Conservation (phyloP, 2,329 filamentous ascomycete species). For the Fusarium sp. region DNA sequence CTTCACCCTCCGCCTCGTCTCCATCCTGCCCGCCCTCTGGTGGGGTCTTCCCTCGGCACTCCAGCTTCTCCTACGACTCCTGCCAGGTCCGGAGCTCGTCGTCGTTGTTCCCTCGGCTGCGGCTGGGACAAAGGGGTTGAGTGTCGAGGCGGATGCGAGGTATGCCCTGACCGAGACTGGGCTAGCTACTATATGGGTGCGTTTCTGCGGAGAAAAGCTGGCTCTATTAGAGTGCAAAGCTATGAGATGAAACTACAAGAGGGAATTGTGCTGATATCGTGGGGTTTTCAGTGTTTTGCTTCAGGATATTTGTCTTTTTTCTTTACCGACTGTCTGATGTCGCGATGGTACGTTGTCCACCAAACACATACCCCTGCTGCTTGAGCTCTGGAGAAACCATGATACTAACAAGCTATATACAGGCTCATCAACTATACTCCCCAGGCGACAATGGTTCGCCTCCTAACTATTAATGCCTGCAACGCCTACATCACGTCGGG, state of each 20-base stretch:
- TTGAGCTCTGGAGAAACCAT: neutral
- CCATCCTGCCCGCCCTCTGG: slow-evolving; percentile 76
- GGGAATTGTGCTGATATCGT: slow-evolving; percentile 18
- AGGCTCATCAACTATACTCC: slow-evolving; percentile 89
- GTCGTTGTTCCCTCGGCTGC: slow-evolving; percentile 44
- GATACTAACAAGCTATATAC: slow-evolving; percentile 19
- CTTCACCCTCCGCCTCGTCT: slow-evolving; percentile 78
- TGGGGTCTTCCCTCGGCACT: slow-evolving; percentile 78
- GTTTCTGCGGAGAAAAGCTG: slow-evolving; percentile 43
- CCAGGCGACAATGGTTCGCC: slow-evolving; percentile 82
- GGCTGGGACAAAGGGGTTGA: slow-evolving; percentile 32
- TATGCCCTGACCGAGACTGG: slow-evolving; percentile 73
- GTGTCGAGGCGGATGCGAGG: slow-evolving; percentile 41
- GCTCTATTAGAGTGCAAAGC: neutral
- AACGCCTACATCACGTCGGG: slow-evolving; percentile 82
- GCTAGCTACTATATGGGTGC: slow-evolving; percentile 80
- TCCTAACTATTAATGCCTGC: slow-evolving; percentile 79
- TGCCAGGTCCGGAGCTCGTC: slow-evolving; percentile 55
- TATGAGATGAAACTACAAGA: neutral
- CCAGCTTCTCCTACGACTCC: slow-evolving; percentile 74
- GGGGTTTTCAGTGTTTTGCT: slow-evolving; percentile 71
- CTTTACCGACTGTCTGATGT: slow-evolving; percentile 88
- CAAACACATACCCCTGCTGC: neutral
- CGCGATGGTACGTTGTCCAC: slow-evolving; percentile 71
- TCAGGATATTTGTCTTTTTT: slow-evolving; percentile 85